Percentiles rank a stretch among this genome's conserved stretches.
These are phyloP conservation scores for Aurantiochytrium sp. DNA, from an alignment of 108 stramenopile genomes.

Conservation along the genomic window DNA sequence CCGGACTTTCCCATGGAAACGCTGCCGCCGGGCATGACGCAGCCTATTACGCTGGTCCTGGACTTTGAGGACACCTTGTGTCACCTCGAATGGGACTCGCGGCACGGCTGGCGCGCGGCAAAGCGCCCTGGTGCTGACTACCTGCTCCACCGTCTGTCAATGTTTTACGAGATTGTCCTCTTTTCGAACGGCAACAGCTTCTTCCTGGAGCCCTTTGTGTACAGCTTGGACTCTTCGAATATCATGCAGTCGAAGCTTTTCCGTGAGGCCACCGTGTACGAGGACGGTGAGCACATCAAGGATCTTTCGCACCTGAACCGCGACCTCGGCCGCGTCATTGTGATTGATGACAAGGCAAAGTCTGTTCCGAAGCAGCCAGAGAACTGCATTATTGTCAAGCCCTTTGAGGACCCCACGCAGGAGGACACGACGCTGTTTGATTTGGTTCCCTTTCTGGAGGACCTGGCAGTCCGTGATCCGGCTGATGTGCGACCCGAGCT, in stretches of 20 bases:
- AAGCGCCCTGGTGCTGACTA: constrained; percentile 92
- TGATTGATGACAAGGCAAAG: constrained; percentile 83
- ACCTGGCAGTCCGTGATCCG: constrained; percentile 28
- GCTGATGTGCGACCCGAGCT: neutral
- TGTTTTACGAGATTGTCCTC: constrained; percentile 92
- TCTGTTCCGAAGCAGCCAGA: constrained; percentile 75
- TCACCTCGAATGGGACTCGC: constrained; percentile 76
- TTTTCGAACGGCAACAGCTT: constrained; percentile 70
- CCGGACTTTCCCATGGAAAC: constrained; percentile 71
- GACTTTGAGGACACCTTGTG: constrained; percentile 90
- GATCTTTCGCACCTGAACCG: constrained; percentile 83
- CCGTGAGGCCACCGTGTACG: constrained; percentile 78
- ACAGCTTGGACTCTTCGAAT: constrained; percentile 65
- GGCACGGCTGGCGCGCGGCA: constrained; percentile 88
- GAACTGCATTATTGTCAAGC: constrained; percentile 83
- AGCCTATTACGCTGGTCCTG: constrained; percentile 80
- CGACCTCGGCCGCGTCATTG: constrained; percentile 69
- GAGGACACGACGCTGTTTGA: constrained; percentile 37
- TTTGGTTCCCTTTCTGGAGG: constrained; percentile 45
- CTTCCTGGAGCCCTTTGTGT: constrained; percentile 74
- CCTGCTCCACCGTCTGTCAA: constrained; percentile 73
- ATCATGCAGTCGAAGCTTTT: constrained; percentile 85
- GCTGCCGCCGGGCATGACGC: constrained; percentile 77
- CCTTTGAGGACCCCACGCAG: constrained; percentile 68
- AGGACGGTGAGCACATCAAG: constrained; percentile 83